A percentile compares a stretch with the other conserved stretches of the same genome.
Conservation (phyloP, 805 yeast genomes). For the Jamesozyma lodderae region DNA sequence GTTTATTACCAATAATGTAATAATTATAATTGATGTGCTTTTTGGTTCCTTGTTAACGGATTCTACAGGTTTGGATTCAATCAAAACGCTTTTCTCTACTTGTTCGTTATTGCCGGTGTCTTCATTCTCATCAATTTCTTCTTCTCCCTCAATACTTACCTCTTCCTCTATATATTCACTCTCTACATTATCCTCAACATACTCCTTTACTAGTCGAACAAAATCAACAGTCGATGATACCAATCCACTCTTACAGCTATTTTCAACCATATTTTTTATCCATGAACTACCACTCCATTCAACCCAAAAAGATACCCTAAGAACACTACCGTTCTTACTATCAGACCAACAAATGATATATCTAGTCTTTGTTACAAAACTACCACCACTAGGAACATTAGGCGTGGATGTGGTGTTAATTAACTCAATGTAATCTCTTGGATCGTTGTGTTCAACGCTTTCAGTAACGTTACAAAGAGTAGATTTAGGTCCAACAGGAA, state of each 20-base stretch:
- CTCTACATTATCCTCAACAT: constrained; percentile 14
- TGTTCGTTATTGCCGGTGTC: too few species aligned
- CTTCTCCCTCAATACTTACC: not conserved
- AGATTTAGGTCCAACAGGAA: constrained; percentile 86
- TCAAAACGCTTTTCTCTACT: too few species aligned
- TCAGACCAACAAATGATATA: constrained; percentile 67
- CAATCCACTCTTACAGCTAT: constrained; percentile 73
- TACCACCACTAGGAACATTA: constrained; percentile 83
- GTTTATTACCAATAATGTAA: too few species aligned
- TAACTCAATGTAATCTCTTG: constrained; percentile 46
- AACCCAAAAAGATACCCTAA: constrained; percentile 55
- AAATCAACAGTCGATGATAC: constrained; percentile 45
- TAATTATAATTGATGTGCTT: too few species aligned
- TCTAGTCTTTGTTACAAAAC: constrained; percentile 65
- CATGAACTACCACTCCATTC: constrained; percentile 87
- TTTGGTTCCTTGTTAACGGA: too few species aligned
- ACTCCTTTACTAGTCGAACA: constrained; percentile 16
- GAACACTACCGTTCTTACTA: constrained; percentile 40
- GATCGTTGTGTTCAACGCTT: constrained; percentile 42
- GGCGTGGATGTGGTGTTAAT: constrained; percentile 66
- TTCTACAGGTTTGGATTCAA: too few species aligned
- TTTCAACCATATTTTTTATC: constrained; percentile 82
- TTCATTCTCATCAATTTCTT: too few species aligned
- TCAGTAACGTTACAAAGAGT: constrained; percentile 68
- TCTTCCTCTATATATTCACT: not conserved